Evolutionary conservation across 2,329 filamentous ascomycete species (phyloP), one percentile per base, ranked within the genome.

Genomic region (Lithohypha guttulata): DNA sequence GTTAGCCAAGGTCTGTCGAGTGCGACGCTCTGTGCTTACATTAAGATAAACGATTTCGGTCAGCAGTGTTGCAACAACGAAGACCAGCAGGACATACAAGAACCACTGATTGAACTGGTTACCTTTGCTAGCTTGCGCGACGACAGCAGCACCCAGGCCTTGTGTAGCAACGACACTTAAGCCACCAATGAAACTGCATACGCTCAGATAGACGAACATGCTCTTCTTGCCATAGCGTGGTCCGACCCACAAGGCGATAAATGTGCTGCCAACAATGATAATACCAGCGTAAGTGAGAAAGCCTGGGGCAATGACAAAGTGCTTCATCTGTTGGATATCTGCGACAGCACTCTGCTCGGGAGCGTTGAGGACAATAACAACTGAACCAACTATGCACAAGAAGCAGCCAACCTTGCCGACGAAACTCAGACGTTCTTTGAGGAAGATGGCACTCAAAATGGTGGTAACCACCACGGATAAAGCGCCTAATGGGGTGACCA

Each of bases 21-120:
- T 20, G 9, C 31, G 15, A 20, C 9, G 22, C 22, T n/a, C 13
- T 44, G 15, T 23, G 74, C 86, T 71, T 68, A 93, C 89, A 59
- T 98, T 98, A 28, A 98, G 69, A 58, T 81, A 98, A 49, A 96
- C 80, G 48, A 98, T 95, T 63, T 96, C 91, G 0, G 85, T 93
- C 52, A 96, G 52, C 8, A 98, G 67, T 0, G 91, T 96, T n/a
- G 67, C 64, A 47, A 96, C 71, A 37, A 96, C 86, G 61, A 98
- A 96, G 4, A 87, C 83, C 41, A 96, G 66, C 21, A 96, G 64
- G 4, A 96, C 79, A 62, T 94, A 98, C 26, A 93, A 64, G 56
- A 98, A 98, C 89, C 89, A 96, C 58, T 96, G 77, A 59, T 95
- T 94, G 63, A 94, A 96, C 68, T 98, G 87, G 2, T 79, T 71